Conservation (phyloP, 257 asterid species). For the Lycium ferocissimum region DNA sequence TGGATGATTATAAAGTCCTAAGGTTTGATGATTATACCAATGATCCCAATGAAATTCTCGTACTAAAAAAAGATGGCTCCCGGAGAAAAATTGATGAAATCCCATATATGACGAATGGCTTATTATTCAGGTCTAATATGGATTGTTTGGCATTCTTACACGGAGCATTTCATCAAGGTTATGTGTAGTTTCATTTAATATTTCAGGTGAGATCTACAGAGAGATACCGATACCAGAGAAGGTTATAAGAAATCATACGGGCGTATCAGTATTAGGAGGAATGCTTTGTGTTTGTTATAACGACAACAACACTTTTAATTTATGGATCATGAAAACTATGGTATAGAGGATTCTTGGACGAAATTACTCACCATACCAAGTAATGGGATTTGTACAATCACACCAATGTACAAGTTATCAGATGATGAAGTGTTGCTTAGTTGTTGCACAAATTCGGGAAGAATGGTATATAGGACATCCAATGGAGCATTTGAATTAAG, state of each 20-base stretch:
- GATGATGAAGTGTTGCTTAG: not conserved
- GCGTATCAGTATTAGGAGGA: not conserved
- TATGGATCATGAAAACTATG: no score
- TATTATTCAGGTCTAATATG: not conserved
- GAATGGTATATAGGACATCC: not conserved
- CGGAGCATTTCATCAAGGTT: not conserved
- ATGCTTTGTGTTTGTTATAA: not conserved
- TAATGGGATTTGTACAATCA: not conserved
- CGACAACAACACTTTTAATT: no score
- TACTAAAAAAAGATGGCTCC: not conserved
- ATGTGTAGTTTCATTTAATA: not conserved
- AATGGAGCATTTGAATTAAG: not conserved
- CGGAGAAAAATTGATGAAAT: not conserved
- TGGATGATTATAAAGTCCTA: not conserved
- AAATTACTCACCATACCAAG: slow-evolving; percentile 2
- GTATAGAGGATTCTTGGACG: not conserved
- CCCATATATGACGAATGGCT: not conserved
- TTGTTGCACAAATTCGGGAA: not conserved
- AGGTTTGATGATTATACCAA: not conserved
- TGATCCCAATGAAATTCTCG: not conserved
- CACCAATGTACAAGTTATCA: not conserved
- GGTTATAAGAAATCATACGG: not conserved
- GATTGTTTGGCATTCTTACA: not conserved
- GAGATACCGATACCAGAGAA: not conserved
- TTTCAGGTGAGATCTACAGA: not conserved